phyloP scores from a whole-genome alignment of 306 rosid genomes.

The Pueraria montana region DNA sequence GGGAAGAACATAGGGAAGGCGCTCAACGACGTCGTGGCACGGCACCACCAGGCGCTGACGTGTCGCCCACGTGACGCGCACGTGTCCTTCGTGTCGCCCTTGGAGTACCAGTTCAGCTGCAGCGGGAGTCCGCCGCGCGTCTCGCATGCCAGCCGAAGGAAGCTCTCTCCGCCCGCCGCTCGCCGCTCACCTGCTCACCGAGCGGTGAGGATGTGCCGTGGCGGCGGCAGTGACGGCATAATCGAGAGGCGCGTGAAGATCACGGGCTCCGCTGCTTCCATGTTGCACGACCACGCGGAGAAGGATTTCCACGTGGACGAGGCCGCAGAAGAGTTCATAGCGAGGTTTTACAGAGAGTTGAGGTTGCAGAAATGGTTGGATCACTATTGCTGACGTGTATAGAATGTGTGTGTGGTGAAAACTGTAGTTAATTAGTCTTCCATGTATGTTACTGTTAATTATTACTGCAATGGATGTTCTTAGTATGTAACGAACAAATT shows the following conservation, averaged over 20 bases:
- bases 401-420: not conserved
- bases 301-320: slow-evolving; percentile 65
- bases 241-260: slow-evolving; percentile 41
- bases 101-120: slow-evolving; percentile 64
- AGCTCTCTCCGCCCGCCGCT: slow-evolving; percentile 39
- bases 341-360: slow-evolving; percentile 74
- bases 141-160: slow-evolving; percentile 34
- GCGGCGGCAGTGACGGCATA: not conserved
- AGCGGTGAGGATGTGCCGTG: slow-evolving; percentile 40
- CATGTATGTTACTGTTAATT: slow-evolving; percentile 4
- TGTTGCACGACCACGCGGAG: slow-evolving; percentile 8
- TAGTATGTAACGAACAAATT: not conserved
- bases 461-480: slow-evolving; percentile 13
- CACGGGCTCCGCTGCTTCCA: not conserved
- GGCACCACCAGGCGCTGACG: slow-evolving; percentile 54
- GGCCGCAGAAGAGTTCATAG: slow-evolving; percentile 91
- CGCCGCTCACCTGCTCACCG: not conserved
- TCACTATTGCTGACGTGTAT: slow-evolving; percentile 46
- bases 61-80: slow-evolving; percentile 59
- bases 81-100: slow-evolving; percentile 46
- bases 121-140: slow-evolving; percentile 58
- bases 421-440: not conserved
- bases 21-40: slow-evolving; percentile 47
- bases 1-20: slow-evolving; percentile 59
- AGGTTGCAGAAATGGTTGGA: slow-evolving; percentile 72